Conservation (phyloP, 2,329 filamentous ascomycete genomes). For the Cercospora sp. region DNA sequence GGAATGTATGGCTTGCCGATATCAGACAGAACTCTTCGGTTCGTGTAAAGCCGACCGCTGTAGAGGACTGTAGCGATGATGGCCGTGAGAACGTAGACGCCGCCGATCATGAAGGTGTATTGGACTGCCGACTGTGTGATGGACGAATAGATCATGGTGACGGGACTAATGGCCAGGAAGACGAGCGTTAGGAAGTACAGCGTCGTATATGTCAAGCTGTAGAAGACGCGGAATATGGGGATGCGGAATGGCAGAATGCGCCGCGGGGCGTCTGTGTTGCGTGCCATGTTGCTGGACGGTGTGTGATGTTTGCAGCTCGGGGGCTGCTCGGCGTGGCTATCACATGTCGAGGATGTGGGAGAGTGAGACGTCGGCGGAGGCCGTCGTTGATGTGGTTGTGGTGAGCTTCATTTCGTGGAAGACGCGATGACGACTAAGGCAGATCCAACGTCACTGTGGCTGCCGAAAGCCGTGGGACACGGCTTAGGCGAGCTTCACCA, state of each 20-base stretch:
- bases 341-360: conserved; percentile 13
- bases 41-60: conserved; percentile 80
- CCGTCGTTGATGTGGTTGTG: conserved; percentile 2
- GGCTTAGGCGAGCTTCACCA: not conserved
- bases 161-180: conserved; percentile 76
- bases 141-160: conserved; percentile 75
- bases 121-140: conserved; percentile 65
- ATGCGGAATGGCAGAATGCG: conserved; percentile 44
- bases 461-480: not conserved
- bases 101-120: conserved; percentile 80
- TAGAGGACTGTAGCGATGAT: conserved; percentile 75
- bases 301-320: conserved; percentile 16
- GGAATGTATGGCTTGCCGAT: conserved; percentile 89
- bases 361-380: not conserved
- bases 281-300: conserved; percentile 20
- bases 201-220: conserved; percentile 70
- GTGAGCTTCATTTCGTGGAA: conserved; percentile 1
- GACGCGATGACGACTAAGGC: conserved; percentile 1
- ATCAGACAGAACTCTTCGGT: conserved; percentile 71
- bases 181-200: conserved; percentile 71
- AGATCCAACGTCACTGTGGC: not conserved
- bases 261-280: conserved; percentile 18
- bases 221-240: conserved; percentile 75
- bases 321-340: conserved; percentile 19
- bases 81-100: conserved; percentile 72